Base-by-base conservation (phyloP, 2,329 filamentous ascomycete species). In the Aspergillus sergii region DNA sequence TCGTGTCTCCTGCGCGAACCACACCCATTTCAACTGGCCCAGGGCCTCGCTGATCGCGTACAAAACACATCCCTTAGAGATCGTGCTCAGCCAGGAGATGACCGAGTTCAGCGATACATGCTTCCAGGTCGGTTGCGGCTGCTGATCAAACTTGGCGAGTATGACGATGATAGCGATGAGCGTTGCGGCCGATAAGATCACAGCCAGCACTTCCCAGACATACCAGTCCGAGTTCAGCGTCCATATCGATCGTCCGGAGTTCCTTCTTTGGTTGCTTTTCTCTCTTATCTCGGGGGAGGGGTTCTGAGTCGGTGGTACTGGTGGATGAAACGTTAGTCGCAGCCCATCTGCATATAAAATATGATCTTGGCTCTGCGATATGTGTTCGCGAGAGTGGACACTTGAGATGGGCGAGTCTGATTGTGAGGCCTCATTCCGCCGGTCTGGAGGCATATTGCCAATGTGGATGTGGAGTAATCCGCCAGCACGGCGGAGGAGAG, bases 11-110 rank as follows among this genome's bases (percentile, higher is more conserved):
- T 63, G 64, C 8, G 60, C 36, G 30, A 68, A 66, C 67, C 67
- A 69, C 6, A 66, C 64, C 67, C 65, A 69, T 43, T 69, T 69
- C 5, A 64, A n/a, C 46, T 68, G 65, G 1, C 64, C 65, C 34
- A 69, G 55, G 1, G 59, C 62, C 45, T 66, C 62, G n/a, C 62
- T 66, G 32, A 65, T 30, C 3, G 53, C 36, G 32, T 61, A 63
- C 7, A 67, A n/a, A 7, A 69, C 55, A 32, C 64, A 66, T 4
- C 36, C 65, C 21, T 60, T 65, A 0, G 65, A 62, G 5, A 69
- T 14, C 1, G 65, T 68, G 28, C 64, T 64, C 23, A 69, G 23
- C 64, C 65, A 69, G 8, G 67, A 64, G 12, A 69, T 62, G 1
- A 65, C 45, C 45, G 67, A 56, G 46, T 69, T 68, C 3, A 69